Evolutionary conservation across 352 stramenopile genomes (phyloP), one percentile per base, ranked within the genome.

Genomic region (Phytopythium ostracodes): DNA sequence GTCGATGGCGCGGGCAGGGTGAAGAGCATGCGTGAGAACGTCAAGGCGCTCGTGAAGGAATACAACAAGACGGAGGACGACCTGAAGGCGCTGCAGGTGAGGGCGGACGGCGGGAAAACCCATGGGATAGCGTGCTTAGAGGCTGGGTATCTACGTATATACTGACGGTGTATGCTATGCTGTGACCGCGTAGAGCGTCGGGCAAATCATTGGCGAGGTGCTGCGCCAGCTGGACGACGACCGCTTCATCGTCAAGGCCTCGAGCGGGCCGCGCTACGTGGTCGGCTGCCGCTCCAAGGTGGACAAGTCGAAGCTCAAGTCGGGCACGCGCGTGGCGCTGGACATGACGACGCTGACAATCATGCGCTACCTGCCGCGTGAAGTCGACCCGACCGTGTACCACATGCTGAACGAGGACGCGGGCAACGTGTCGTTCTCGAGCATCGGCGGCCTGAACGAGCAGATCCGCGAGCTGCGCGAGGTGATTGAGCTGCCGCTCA

Each of bases 331-430:
- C 47, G 97, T 99, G 38, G 96, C 97, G 31, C 80, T 99, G 49
- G 97, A 99, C 77, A 99, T 99, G 96, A 99, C 97, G n/a, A 99
- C 97, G 57, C 84, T 99, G 57, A 99, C 98, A 38, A 99, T 99
- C 78, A 99, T 99, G 97, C 91, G 97, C 59, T 89, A 97, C 61
- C 80, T 99, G 60, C 98, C 98, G 22, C 88, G 97, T 56, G 97
- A 99, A 68, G 97, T 99, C 59, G 98, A 99, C 76, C 98, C 98
- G 24, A 99, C 96, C 4, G 98, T 99, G 35, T 99, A 99, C 80
- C 96, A 99, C 80, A 99, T 99, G 98, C 92, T 99, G 70, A 97
- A 98, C 60, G 96, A 98, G 60, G 97, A 99, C 61, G 94, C 97
- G 17, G 97, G 97, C 52, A 97, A 96, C 59, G 91, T 99, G 55